These are phyloP conservation scores for Iris macrosiphon DNA, from an alignment of 106 monocot genomes.

Conservation along the genomic window DNA sequence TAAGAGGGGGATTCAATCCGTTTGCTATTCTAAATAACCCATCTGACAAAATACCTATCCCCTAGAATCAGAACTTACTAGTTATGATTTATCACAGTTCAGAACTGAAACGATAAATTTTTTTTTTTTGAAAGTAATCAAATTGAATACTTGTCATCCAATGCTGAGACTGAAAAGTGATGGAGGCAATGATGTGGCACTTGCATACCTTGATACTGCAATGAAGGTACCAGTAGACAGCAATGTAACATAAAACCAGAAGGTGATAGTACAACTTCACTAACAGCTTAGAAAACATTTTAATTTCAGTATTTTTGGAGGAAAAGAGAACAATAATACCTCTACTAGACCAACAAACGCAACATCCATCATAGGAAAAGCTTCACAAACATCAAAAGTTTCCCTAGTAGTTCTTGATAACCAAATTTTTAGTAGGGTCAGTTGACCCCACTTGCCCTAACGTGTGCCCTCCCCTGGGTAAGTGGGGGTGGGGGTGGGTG, in stretches of 20 bases:
- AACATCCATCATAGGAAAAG: conserved; percentile 99
- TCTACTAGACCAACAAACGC: conserved; percentile 94
- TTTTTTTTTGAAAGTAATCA: background rate
- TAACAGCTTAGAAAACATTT: background rate
- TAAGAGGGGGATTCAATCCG: no score
- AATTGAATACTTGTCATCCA: conserved; percentile 77
- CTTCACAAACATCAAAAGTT: conserved; percentile 93
- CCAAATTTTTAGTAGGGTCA: no score
- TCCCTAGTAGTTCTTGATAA: no score
- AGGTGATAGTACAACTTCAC: background rate
- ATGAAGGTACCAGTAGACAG: conserved; percentile 92
- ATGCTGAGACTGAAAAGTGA: conserved; percentile 90
- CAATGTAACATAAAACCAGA: conserved; percentile 6
- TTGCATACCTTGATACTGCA: conserved; percentile 91
- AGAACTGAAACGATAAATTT: background rate
- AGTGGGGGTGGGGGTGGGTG: no score
- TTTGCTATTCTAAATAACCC: conserved; percentile 87
- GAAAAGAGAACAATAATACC: conserved; percentile 27
- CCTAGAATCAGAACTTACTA: conserved; percentile 32
- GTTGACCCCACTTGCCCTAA: no score
- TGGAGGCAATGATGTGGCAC: conserved; percentile 82
- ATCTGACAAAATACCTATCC: conserved; percentile 93
- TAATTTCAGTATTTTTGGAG: background rate
- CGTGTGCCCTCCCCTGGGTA: no score
- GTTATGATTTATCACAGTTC: background rate